These are phyloP conservation scores for Ophiocordyceps polyrhachis-furcata DNA, from an alignment of 2,329 filamentous ascomycete genomes.

Conservation along the genomic window DNA sequence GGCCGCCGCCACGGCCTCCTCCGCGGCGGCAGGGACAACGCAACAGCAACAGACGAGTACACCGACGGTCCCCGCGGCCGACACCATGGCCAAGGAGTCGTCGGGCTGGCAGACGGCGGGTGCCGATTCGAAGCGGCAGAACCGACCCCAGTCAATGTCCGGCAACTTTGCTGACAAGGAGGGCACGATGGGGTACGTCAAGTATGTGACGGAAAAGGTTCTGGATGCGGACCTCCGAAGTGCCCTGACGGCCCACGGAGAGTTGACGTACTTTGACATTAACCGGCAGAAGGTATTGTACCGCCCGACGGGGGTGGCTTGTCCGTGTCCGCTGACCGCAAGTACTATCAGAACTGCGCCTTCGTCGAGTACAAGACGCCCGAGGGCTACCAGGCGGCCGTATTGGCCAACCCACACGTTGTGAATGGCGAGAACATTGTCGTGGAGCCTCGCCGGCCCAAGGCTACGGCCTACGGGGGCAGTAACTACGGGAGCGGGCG, in stretches of 20 bases:
- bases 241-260: conserved; percentile 52
- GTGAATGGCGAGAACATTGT: conserved; percentile 67
- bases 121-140: conserved; percentile 68
- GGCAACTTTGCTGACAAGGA: conserved; percentile 48
- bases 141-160: conserved; percentile 48
- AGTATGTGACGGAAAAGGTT: conserved; percentile 85
- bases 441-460: conserved; percentile 77
- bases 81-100: conserved; percentile 29
- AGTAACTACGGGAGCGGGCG: conserved; percentile 46
- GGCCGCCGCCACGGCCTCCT: conserved; percentile 13
- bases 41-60: conserved; percentile 5
- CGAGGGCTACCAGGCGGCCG: conserved; percentile 67
- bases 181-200: conserved; percentile 73
- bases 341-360: conserved; percentile 58
- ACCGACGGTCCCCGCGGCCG: conserved; percentile 18
- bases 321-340: neutral
- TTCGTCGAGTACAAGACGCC: conserved; percentile 82
- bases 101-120: conserved; percentile 71
- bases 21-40: conserved; percentile 21
- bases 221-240: conserved; percentile 53
- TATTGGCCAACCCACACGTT: conserved; percentile 67
- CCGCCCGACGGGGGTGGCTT: conserved; percentile 4
- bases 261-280: conserved; percentile 56
- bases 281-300: conserved; percentile 59
- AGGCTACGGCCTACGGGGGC: conserved; percentile 50